Percentiles rank a stretch among this genome's conserved stretches.
Conservation (phyloP, 495 filamentous ascomycete species). For the Cryomyces minteri region DNA sequence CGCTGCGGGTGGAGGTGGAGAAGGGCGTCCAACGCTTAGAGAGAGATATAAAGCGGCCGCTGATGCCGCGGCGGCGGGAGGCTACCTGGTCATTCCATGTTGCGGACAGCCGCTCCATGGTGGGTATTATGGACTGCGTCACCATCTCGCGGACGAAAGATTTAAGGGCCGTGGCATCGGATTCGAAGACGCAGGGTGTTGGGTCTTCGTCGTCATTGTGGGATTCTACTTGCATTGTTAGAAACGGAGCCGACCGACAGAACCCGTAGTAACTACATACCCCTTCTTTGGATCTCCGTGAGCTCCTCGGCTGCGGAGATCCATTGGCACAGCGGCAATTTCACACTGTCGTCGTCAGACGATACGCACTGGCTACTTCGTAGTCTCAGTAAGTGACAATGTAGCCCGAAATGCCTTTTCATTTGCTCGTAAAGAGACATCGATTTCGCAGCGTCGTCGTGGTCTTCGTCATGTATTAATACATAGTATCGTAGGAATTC, state of each 20-base stretch:
- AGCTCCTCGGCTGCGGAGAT: constrained; percentile 74
- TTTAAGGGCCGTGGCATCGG: constrained; percentile 69
- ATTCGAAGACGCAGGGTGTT: constrained; percentile 71
- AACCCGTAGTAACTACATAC: constrained; percentile 14
- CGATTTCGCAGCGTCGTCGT: constrained; percentile 75
- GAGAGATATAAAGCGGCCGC: constrained; percentile 78
- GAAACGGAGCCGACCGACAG: not conserved
- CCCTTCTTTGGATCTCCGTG: constrained; percentile 42
- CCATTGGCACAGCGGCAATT: constrained; percentile 70
- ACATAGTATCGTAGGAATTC: constrained; percentile 94
- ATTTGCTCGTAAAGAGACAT: constrained; percentile 87
- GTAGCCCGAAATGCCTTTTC: constrained; percentile 90
- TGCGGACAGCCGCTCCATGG: constrained; percentile 80
- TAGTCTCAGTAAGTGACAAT: constrained; percentile 80
- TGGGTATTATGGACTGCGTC: constrained; percentile 77
- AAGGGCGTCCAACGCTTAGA: constrained; percentile 76
- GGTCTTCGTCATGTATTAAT: constrained; percentile 91
- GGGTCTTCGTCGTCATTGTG: constrained; percentile 50
- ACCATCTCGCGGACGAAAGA: constrained; percentile 85
- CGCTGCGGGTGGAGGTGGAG: constrained; percentile 31
- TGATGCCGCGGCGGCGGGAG: constrained; percentile 70
- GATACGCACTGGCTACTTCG: constrained; percentile 70
- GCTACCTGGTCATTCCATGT: constrained; percentile 96
- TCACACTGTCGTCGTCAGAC: constrained; percentile 81
- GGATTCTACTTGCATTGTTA: constrained; percentile 8